Evolutionary conservation across 768 basidiomycete species (phyloP), one percentile per base, ranked within the genome.

Genomic region (Suillus sp.): DNA sequence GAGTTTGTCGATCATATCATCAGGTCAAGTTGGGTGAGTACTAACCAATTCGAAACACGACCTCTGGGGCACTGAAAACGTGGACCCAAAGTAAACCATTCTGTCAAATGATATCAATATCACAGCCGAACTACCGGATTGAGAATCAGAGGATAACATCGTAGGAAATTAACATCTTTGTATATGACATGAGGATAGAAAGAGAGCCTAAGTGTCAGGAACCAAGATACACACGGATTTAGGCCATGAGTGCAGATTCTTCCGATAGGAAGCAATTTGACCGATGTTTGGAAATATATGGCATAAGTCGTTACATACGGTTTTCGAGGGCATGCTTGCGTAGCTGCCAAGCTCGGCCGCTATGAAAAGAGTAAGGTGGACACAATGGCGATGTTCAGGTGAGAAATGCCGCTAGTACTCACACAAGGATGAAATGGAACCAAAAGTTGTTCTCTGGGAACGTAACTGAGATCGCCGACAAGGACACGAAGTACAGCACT

Each of bases 101-200:
- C 53, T 65, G 66, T 65, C 66, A 67, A 60, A 55, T 55, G 61
- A 65, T 67, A 67, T 67, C 63, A 62, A 66, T 42, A 59, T 47
- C 40, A 61, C 64, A 50, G 61, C 64, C 66, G 64, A 59, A 58
- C 56, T 66, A 62, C 61, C 61, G 42, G 57, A 67, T 67, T 38
- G 66, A 67, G 65, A 66, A 64, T 53, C 43, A 56, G 45, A 42
- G 60, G 50, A 64, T 64, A 60, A 59, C 55, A 64, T 61, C 60
- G 59, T 61, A 64, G 63, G 63, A 66, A 61, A 58, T 60, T 59
- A 59, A 65, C 34, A 64, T 61, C 60, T 51, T 43, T 59, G 57
- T 64, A 43, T 40, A 43, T 47, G 61, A 51, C 59, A 64, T 64
- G 59, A 37, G 50, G 64, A 57, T 61, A 38, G 60, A 61, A 64